phyloP scores from a whole-genome alignment of 1,284 basidiomycete species.

The Trametes pubescens region DNA sequence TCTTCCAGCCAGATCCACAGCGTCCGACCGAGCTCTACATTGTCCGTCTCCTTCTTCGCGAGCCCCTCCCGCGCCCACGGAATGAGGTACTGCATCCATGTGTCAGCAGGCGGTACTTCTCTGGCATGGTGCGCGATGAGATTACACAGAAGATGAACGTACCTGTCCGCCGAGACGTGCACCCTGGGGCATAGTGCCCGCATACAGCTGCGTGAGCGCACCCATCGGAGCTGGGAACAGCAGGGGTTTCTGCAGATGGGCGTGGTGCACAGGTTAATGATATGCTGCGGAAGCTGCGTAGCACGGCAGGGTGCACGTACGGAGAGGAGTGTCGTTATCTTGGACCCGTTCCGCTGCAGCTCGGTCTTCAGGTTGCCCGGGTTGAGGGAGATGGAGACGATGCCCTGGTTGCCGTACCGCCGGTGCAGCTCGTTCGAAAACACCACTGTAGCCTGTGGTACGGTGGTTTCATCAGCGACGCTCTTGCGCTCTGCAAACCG shows the following conservation, averaged over 20 bases:
- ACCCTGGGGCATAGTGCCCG: conserved; percentile 40
- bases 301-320: not conserved
- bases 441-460: not conserved
- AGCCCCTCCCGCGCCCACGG: conserved; percentile 50
- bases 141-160: not conserved
- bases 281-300: too few species aligned
- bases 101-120: not conserved
- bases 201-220: conserved; percentile 43
- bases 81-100: conserved; percentile 38
- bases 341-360: conserved; percentile 46
- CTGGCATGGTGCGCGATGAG: not conserved
- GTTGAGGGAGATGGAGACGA: conserved; percentile 58
- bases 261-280: not conserved
- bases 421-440: conserved; percentile 38
- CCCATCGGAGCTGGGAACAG: conserved; percentile 35
- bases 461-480: not conserved
- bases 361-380: conserved; percentile 55
- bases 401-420: conserved; percentile 58
- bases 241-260: conserved; percentile 19
- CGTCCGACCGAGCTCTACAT: conserved; percentile 42
- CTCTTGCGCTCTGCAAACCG: too few species aligned
- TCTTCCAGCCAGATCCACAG: conserved; percentile 51
- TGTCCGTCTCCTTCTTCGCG: conserved; percentile 36
- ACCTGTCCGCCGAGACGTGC: conserved; percentile 39
- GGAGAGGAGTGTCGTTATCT: conserved; percentile 11